Base-by-base conservation (phyloP, 352 stramenopile genomes). In the Globisporangium nodosum region DNA sequence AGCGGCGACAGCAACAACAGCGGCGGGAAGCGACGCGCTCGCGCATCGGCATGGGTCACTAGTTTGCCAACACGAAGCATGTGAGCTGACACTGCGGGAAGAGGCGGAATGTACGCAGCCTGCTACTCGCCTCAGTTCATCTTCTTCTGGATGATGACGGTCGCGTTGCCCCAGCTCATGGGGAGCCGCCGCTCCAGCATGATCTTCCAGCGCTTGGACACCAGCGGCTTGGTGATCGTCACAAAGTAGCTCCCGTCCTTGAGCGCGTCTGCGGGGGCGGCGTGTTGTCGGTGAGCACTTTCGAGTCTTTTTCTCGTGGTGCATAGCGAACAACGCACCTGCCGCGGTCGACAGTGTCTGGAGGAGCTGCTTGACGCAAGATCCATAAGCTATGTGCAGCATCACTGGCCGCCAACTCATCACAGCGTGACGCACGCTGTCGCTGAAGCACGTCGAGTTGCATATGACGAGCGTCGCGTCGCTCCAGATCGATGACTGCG, bases 361-460 rank as follows among this genome's bases (percentile, higher is more conserved):
- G n/a, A 73, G 47, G 37, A 76, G 54, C 69, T 76, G 40, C 43
- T 15, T 15, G 35, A 43, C 3, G 24, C 60, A 37, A 39, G 15
- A 9, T 7, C 21, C 5, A 52, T 3, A 30, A 45, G 18, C 5
- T 11, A 16, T 11, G 12, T 16, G 5, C 1, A 35, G 20, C 46
- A 12, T 4, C 37, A 43, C 12, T 18, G 1, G 13, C 35, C 3
- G 37, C 21, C 30, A 18, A 24, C 18, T 33, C 21, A 2, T 15
- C 13, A 27, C 15, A 42, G 47, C 24, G 3, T 24, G 39, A 65
- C 72, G 45, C 58, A 85, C 78, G 31, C 74, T 85, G 68, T 86
- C 78, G 46, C 76, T 86, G 49, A 88, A 88, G 58, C 78, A 88
- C 46, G 78, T 88, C 54, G 76, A 71, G 56, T 88, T 88, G 63